These are phyloP conservation scores for Deinandra increscens DNA, from an alignment of 129 eudicot species.

Conservation along the genomic window DNA sequence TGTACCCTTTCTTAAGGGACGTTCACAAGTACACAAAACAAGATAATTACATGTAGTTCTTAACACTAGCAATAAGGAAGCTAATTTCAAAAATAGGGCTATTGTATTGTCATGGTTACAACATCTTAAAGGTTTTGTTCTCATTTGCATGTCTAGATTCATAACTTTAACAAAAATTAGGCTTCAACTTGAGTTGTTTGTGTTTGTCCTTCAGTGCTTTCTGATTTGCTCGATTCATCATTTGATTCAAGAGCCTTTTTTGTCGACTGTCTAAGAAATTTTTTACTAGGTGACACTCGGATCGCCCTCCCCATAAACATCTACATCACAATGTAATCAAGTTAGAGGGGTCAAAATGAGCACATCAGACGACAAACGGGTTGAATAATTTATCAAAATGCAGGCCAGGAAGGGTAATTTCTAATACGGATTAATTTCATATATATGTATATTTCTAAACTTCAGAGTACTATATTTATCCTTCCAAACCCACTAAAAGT, in stretches of 20 bases:
- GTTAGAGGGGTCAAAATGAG: conserved; percentile 8
- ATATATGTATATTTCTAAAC: too few relatives aligned
- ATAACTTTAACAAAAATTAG: conserved; percentile 18
- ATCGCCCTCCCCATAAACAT: conserved; percentile 78
- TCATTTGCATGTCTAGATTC: conserved; percentile 4
- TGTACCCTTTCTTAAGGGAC: too few relatives aligned
- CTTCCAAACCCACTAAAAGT: too few relatives aligned
- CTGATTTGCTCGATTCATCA: conserved; percentile 27
- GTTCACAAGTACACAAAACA: too few relatives aligned
- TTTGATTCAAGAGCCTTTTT: conserved; percentile 42
- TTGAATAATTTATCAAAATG: too few relatives aligned
- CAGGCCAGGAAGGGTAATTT: not conserved
- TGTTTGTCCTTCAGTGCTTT: conserved; percentile 28
- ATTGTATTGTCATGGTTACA: not conserved
- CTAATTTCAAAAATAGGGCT: not conserved
- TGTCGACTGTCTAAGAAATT: conserved; percentile 64
- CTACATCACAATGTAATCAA: conserved; percentile 34
- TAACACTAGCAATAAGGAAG: not conserved
- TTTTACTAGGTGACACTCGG: conserved; percentile 64
- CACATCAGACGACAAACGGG: too few relatives aligned
- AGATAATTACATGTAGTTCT: too few relatives aligned
- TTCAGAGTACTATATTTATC: too few relatives aligned
- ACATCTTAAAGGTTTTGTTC: conserved; percentile 4
- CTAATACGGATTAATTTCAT: too few relatives aligned
- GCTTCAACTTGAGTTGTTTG: conserved; percentile 30